Base-by-base conservation (phyloP, 441 rosid species). In the Populus hybrid region DNA sequence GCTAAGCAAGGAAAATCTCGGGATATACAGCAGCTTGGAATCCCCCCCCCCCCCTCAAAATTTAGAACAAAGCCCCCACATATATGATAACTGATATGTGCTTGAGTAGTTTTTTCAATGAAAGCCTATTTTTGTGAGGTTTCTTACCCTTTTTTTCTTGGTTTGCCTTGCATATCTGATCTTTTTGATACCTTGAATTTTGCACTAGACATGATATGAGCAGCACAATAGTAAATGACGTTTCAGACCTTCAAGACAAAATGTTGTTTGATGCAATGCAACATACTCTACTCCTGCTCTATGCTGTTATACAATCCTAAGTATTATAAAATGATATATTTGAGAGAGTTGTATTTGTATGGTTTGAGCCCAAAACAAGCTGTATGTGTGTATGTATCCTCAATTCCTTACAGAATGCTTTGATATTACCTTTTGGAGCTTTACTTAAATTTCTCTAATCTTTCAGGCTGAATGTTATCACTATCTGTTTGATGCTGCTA, bases 391-490 rank as follows among this genome's bases (percentile, higher is more conserved):
- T 61, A 21, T 16, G 28, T 10, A 35, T 35, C 8, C n/a, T 77
- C 68, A 34, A 10, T 34, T 67, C 9, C 50, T 57, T 9, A 50
- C 50, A 59, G 30, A 20, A 20, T 42, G 23, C 68, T 40, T 73
- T 73, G 59, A 24, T 77, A 6, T 1, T 20, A 34, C 35, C 8
- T 69, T 54, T 42, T 0, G 23, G 20, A 34, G 35, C 36, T 67
- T 40, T 75, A 38, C 65, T 80, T 28, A 67, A 67, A 24, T 78
- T 77, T 82, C 63, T 50, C 54, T 10, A 64, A 26, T 76, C 59
- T 79, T 84, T 76, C 96, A 90, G 99, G 94, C 98, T 70, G 99
- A 97, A 81, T 93, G 95, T 83, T 94, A 97, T 83, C 98, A 95
- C 81, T 89, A 97, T 80, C 90, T 97, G 76, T 97, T 95, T 73